Conservation (phyloP, 1,139 yeast genomes). For the Tardiomyces blankii region DNA sequence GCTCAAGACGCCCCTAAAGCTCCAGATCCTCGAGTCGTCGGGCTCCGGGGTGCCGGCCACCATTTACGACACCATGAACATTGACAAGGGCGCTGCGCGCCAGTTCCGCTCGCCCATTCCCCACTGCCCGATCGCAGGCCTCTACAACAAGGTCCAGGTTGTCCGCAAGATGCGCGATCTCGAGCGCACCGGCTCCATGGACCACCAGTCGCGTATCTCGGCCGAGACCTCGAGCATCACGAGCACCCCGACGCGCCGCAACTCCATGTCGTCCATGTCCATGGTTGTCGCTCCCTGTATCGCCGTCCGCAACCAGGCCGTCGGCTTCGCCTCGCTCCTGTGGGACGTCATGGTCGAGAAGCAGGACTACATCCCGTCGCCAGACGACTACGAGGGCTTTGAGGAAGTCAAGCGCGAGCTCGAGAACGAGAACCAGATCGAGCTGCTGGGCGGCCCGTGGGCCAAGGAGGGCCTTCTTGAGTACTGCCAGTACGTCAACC, state of each 20-base stretch:
- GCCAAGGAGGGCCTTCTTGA: slow-evolving; percentile 64
- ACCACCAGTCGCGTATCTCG: neutral
- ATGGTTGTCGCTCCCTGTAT: slow-evolving; percentile 1
- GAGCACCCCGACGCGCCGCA: slow-evolving; percentile 2
- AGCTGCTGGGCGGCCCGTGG: slow-evolving; percentile 66
- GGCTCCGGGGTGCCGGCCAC: slow-evolving; percentile 5
- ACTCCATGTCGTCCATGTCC: slow-evolving; percentile 1
- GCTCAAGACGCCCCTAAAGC: slow-evolving; percentile 18
- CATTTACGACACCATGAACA: slow-evolving; percentile 3
- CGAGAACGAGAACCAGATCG: slow-evolving; percentile 18
- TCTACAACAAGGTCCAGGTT: slow-evolving; percentile 1
- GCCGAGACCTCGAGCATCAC: neutral
- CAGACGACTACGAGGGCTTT: neutral
- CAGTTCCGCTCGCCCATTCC: slow-evolving; percentile 2
- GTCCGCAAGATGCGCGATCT: neutral
- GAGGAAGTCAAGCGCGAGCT: slow-evolving; percentile 23
- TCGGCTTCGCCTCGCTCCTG: slow-evolving; percentile 26
- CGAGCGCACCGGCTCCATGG: neutral
- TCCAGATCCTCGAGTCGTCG: slow-evolving; percentile 14
- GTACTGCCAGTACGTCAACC: slow-evolving; percentile 25
- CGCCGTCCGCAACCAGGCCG: slow-evolving; percentile 14
- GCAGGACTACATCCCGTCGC: neutral
- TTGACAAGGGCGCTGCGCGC: neutral
- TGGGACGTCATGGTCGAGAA: slow-evolving; percentile 19
- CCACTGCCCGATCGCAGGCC: slow-evolving; percentile 4